Evolutionary conservation across 352 stramenopile genomes (phyloP), one percentile per base, ranked within the genome.

Genomic region (Phytophthora constricta): DNA sequence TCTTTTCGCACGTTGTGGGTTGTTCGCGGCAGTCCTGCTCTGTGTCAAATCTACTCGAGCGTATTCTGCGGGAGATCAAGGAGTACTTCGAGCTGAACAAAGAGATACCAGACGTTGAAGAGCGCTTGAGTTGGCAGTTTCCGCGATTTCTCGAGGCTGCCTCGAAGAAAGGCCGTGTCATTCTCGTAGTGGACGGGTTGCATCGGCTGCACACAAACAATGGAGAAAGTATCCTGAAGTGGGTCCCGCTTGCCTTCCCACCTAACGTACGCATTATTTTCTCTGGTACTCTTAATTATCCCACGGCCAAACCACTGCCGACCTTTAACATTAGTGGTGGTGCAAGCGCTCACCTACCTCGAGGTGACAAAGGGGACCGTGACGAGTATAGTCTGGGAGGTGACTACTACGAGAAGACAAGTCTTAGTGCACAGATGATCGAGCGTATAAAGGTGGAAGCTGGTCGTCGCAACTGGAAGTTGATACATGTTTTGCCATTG

Each of bases 31-130:
- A 97, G 62, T 97, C 86, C 11, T 91, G 88, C 23, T 87, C 86
- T 41, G 88, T 97, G 11, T 91, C 89, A 1, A 92, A 94, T 50
- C 63, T 97, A 10, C 75, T 98, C 4, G 82, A 96, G 47, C 82
- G 93, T 45, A 89, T 98, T 19, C 52, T 97, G 34, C 86, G 81
- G 5, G 89, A 95, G 59, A 85, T 98, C 23, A 97, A 97, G 41
- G 79, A 95, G 47, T 93, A 95, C 70, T 98, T 98, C 64, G 91
- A 98, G 57, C 77, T 98, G 1, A 88, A 77, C 48, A 93, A 94
- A 59, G 78, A 87, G 11, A 86, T 97, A 13, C 87, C 92, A 25
- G 82, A 93, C 22, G 76, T 92, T 19, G 85, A 96, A 62, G 90
- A 97, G 62, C 86, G 90, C 27, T 71, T 98, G 17, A 92, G 88